These are phyloP conservation scores for Hamamelis virginiana DNA, from an alignment of 164 flowering plant species.

Conservation along the genomic window DNA sequence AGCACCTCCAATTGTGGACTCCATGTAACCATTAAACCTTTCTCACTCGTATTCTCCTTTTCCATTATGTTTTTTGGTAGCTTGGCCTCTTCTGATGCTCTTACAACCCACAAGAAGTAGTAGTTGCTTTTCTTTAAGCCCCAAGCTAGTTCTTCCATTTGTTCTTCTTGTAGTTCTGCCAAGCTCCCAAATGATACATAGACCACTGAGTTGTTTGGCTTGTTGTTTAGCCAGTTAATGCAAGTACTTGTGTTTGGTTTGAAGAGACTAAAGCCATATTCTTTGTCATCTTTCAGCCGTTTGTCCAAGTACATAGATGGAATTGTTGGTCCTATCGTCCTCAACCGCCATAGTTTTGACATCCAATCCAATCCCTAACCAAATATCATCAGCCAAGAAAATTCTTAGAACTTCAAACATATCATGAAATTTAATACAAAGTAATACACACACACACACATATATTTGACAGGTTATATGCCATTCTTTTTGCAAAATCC, in stretches of 20 bases:
- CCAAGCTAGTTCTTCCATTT: slow-evolving; percentile 24
- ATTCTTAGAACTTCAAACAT: too few relatives aligned
- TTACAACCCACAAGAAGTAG: slow-evolving; percentile 31
- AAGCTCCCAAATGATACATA: slow-evolving; percentile 33
- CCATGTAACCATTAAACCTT: slow-evolving; percentile 31
- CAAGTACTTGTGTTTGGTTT: slow-evolving; percentile 3
- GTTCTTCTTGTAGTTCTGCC: slow-evolving; percentile 1
- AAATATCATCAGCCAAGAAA: too few relatives aligned
- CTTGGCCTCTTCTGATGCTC: slow-evolving; percentile 16
- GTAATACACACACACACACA: too few relatives aligned
- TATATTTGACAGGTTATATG: too few relatives aligned
- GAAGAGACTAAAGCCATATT: slow-evolving; percentile 19
- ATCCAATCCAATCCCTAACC: slow-evolving; percentile 22
- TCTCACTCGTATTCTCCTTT: slow-evolving; percentile 3
- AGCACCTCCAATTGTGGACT: slow-evolving; percentile 27
- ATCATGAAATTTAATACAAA: too few relatives aligned
- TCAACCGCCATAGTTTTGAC: slow-evolving; percentile 7
- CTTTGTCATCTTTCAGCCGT: slow-evolving; percentile 17
- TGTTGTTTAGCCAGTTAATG: slow-evolving; percentile 19
- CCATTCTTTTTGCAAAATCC: too few relatives aligned
- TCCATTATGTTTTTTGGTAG: slow-evolving; percentile 15
- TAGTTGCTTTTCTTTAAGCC: slow-evolving; percentile 13
- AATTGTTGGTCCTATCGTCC: slow-evolving; percentile 28
- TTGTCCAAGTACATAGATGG: slow-evolving; percentile 33
- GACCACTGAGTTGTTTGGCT: slow-evolving; percentile 18